phyloP scores from a whole-genome alignment of 495 filamentous ascomycete species.

The Astrothelium subdiscretum region DNA sequence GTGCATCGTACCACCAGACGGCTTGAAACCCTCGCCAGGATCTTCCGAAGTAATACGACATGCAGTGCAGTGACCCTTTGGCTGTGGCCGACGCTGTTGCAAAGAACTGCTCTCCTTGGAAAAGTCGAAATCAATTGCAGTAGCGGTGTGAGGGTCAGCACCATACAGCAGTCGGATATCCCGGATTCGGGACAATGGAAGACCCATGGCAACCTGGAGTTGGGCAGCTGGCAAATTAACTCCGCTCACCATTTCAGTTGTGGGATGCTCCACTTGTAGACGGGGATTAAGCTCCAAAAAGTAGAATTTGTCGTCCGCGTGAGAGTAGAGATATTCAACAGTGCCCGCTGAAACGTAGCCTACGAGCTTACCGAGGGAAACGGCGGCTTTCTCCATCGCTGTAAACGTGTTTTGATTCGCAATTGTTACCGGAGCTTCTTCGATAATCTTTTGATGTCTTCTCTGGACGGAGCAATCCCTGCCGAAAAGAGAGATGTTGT shows the following conservation, averaged over 20 bases:
- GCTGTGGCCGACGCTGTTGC: conserved; percentile 77
- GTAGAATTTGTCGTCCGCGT: conserved; percentile 97
- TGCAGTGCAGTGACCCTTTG: conserved; percentile 93
- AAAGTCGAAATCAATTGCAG: conserved; percentile 94
- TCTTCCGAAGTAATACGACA: conserved; percentile 99
- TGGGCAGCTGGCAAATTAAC: conserved; percentile 96
- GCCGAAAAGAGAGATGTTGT: conserved; percentile 97
- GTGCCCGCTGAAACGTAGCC: conserved; percentile 98
- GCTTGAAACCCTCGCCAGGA: conserved; percentile 98
- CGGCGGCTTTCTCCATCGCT: conserved; percentile 92
- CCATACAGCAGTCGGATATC: conserved; percentile 96
- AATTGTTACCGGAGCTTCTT: conserved; percentile 95
- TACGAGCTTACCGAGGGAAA: conserved; percentile 83
- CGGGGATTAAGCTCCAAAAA: conserved; percentile 96
- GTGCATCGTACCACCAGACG: conserved; percentile 96
- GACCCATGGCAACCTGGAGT: conserved; percentile 97
- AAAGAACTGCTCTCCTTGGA: conserved; percentile 70
- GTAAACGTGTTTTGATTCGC: conserved; percentile 80
- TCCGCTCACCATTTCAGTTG: conserved; percentile 97
- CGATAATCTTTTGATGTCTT: conserved; percentile 99
- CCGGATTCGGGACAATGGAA: conserved; percentile 86
- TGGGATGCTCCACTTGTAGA: conserved; percentile 98
- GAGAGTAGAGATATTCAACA: conserved; percentile 98
- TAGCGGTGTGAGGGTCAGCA: conserved; percentile 75
- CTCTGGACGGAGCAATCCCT: conserved; percentile 98